Evolutionary conservation across 1,139 yeast species (phyloP).

Genomic region (Meyerozyma elateridarum): DNA sequence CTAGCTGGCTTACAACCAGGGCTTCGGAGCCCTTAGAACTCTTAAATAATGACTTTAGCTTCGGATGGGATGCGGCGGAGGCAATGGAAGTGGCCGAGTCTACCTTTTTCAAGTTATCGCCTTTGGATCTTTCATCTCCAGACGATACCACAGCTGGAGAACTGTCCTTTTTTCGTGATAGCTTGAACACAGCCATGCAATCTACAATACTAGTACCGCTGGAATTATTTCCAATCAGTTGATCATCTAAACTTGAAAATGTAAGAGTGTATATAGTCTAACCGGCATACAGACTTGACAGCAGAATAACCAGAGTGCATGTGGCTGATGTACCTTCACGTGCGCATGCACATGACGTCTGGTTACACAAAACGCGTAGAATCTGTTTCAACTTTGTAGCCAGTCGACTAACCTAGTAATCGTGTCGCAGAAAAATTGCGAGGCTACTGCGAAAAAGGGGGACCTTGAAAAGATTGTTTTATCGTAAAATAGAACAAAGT

Average conservation of each 20-base stretch:
- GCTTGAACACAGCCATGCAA: constrained; percentile 2
- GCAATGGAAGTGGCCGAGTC: background rate
- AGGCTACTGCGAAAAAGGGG: too few relatives aligned
- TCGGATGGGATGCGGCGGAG: background rate
- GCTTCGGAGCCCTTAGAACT: background rate
- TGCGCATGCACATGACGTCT: background rate
- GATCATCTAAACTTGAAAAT: too few relatives aligned
- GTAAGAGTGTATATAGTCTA: too few relatives aligned
- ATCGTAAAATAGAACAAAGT: too few relatives aligned
- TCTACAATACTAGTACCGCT: too few relatives aligned
- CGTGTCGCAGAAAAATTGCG: constrained; percentile 4
- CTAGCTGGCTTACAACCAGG: background rate
- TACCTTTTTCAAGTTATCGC: background rate
- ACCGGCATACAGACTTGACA: too few relatives aligned
- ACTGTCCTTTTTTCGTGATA: constrained; percentile 1
- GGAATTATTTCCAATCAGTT: too few relatives aligned
- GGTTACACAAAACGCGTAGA: constrained; percentile 4
- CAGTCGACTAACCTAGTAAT: constrained; percentile 1
- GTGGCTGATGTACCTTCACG: too few relatives aligned
- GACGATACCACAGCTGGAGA: background rate
- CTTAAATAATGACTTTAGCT: background rate
- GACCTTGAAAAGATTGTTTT: too few relatives aligned
- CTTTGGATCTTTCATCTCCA: background rate
- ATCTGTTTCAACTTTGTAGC: background rate
- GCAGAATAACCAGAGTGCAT: too few relatives aligned